These are phyloP conservation scores for Leccinum pachyderme DNA, from an alignment of 1,284 basidiomycete genomes.

Conservation along the genomic window DNA sequence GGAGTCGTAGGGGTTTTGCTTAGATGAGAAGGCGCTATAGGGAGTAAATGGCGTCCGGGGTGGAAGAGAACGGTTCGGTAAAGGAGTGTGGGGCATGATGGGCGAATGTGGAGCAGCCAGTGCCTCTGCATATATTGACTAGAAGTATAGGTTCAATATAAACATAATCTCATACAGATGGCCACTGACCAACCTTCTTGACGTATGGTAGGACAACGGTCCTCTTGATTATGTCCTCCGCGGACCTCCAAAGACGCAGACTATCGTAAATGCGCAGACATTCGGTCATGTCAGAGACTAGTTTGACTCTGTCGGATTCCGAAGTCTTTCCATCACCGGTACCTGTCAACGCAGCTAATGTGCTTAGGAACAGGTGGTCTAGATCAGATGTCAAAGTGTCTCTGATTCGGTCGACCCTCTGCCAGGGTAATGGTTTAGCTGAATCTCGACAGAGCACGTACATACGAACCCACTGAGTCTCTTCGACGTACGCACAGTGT, in stretches of 20 bases:
- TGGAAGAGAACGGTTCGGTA: slow-evolving; percentile 38
- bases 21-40: slow-evolving; percentile 61
- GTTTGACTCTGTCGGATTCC: slow-evolving; percentile 65
- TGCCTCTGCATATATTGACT: slow-evolving; percentile 73
- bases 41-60: slow-evolving; percentile 68
- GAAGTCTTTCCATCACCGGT: slow-evolving; percentile 43
- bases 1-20: slow-evolving; percentile 44
- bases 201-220: slow-evolving; percentile 74
- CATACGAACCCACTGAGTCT: slow-evolving; percentile 80
- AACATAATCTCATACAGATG: not conserved
- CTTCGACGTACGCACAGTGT: slow-evolving; percentile 74
- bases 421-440: slow-evolving; percentile 16
- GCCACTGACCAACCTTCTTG: slow-evolving; percentile 64
- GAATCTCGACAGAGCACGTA: slow-evolving; percentile 15
- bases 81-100: slow-evolving; percentile 67
- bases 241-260: slow-evolving; percentile 78
- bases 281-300: slow-evolving; percentile 65
- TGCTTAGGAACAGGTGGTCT: slow-evolving; percentile 71
- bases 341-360: slow-evolving; percentile 47
- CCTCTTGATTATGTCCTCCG: slow-evolving; percentile 78
- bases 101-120: slow-evolving; percentile 69
- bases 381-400: slow-evolving; percentile 82
- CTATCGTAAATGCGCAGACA: slow-evolving; percentile 83
- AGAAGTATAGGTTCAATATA: slow-evolving; percentile 7
- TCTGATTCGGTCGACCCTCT: slow-evolving; percentile 82